These are phyloP conservation scores for Asterophora lycoperdoides DNA, from an alignment of 768 basidiomycete species.

Conservation along the genomic window DNA sequence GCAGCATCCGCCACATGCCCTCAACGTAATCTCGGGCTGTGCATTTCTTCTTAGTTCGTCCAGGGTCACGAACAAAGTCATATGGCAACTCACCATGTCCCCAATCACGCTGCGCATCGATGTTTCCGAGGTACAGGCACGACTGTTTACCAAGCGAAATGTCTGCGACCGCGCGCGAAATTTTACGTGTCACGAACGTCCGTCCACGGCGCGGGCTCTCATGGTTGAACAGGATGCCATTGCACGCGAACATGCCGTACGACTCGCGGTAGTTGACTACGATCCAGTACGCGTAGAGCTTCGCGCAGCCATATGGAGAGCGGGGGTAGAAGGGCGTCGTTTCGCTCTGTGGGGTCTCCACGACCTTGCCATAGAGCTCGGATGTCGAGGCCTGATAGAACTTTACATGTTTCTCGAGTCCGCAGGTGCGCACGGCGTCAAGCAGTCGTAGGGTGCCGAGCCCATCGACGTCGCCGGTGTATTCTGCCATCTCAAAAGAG, in stretches of 20 bases:
- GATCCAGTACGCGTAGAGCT: constrained; percentile 91
- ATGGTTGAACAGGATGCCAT: constrained; percentile 97
- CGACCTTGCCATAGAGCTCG: constrained; percentile 95
- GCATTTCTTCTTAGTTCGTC: constrained; percentile 8
- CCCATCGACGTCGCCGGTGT: constrained; percentile 96
- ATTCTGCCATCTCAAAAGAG: constrained; percentile 99
- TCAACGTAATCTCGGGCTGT: constrained; percentile 87
- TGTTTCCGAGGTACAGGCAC: constrained; percentile 90
- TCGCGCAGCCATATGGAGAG: constrained; percentile 93
- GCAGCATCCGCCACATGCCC: constrained; percentile 97
- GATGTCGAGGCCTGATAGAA: constrained; percentile 99
- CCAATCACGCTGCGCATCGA: constrained; percentile 96
- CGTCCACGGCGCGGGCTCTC: constrained; percentile 93
- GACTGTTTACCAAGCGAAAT: constrained; percentile 85
- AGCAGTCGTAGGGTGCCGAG: constrained; percentile 93
- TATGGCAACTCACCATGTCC: constrained; percentile 69
- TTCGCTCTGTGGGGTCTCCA: constrained; percentile 93
- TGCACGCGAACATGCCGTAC: constrained; percentile 95
- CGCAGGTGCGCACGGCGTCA: constrained; percentile 94
- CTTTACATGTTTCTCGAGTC: constrained; percentile 85
- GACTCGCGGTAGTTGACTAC: constrained; percentile 91
- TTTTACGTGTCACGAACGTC: constrained; percentile 96
- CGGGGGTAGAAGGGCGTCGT: constrained; percentile 98
- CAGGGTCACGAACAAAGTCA: background rate
- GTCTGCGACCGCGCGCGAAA: constrained; percentile 88